Base-by-base conservation (phyloP, 805 yeast species). In the Ogataea sp. region DNA sequence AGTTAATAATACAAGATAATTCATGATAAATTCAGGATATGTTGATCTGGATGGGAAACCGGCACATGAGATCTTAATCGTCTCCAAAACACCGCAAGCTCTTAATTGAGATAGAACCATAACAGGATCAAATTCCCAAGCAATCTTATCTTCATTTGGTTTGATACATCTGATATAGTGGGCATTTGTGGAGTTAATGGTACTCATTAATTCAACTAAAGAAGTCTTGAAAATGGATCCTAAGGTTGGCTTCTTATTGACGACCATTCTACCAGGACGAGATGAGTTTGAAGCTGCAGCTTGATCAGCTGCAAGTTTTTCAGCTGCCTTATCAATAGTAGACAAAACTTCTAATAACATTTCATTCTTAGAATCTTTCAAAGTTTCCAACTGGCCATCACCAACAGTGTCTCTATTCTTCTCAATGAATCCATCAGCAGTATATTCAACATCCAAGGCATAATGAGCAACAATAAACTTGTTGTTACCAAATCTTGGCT, bases 31-130 rank as follows among this genome's bases (percentile, higher is more conserved):
- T 56, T 93, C 97, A 38, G 81, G 88, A 56, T 87, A 93, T 2
- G 95, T 78, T 88, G 96, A 87, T 57, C 97, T 73, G 0, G 96
- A 83, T 15, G 98, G 98, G 73, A 89, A 90, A 31, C 98, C 98
- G 37, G 96, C 97, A 65, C 97, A 89, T 2, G 97, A 89, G 36
- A 90, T 90, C 54, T 96, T 71, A 56, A 90, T 90, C 2, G 98
- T 93, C 59, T 93, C 98, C 50, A 90, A 70, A 35, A 90, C 97
- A 82, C 98, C 98, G 70, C 98, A 90, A 6, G 98, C 98, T 58
- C 98, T 77, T 46, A 90, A 71, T 62, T 90, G 98, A 6, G 95
- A 82, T 44, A 93, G 70, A 13, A 90, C 97, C 97, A 90, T 89
- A 32, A 88, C 73, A 14, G 95, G 87, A 55, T 88, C 95, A 62